Conservation (phyloP, 176 grass and related monocot genomes). For the Hordeum marinum region DNA sequence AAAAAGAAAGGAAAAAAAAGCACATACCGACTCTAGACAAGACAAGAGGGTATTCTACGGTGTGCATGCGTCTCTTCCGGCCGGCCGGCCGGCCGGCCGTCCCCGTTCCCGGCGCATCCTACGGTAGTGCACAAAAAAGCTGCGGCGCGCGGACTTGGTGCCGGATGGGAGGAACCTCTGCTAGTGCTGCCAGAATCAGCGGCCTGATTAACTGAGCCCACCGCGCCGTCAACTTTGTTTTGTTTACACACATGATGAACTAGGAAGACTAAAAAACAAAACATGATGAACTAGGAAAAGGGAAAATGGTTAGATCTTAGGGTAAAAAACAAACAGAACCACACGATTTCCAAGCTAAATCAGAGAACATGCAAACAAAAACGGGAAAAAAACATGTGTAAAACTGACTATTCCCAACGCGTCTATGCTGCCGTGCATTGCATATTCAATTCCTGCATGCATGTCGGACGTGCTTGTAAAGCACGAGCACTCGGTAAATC, state of each 20-base stretch:
- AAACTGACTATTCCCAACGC: too few species aligned
- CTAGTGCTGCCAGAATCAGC: slow-evolving; percentile 8
- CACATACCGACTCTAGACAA: background rate
- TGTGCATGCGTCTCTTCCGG: background rate
- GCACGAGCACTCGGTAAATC: background rate
- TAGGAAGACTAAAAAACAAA: too few species aligned
- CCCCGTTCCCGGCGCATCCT: slow-evolving; percentile 2
- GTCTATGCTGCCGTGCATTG: background rate
- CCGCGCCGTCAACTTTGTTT: too few species aligned
- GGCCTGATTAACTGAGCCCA: background rate
- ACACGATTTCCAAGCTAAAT: background rate
- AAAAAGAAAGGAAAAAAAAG: too few species aligned
- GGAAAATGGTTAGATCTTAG: too few species aligned
- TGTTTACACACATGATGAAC: too few species aligned
- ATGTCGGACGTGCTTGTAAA: background rate
- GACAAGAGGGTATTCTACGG: background rate
- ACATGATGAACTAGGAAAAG: too few species aligned
- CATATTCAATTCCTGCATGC: background rate
- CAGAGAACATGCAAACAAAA: background rate
- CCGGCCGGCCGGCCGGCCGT: background rate
- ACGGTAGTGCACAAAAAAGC: background rate
- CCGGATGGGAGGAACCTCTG: background rate
- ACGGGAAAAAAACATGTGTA: too few species aligned
- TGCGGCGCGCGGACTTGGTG: background rate
- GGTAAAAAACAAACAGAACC: background rate